Evolutionary conservation across 257 asterid genomes (phyloP).

Genomic region (Solanum pennellii): DNA sequence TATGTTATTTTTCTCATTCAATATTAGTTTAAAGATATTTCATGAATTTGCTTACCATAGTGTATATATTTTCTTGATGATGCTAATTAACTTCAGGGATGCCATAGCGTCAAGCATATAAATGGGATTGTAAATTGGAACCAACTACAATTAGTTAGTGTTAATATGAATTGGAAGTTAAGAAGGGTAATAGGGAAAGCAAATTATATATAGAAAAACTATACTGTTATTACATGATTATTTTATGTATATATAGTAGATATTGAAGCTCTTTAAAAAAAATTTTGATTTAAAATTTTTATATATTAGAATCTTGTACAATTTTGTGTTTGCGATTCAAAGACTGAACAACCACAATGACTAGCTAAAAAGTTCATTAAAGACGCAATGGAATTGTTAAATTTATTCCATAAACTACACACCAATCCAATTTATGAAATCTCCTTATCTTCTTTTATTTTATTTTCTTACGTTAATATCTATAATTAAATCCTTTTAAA

Average conservation of each 20-base stretch:
- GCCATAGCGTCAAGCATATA: neutral
- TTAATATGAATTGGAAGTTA: neutral
- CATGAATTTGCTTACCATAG: neutral
- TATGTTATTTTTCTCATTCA: neutral
- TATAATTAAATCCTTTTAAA: neutral
- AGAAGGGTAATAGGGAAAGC: neutral
- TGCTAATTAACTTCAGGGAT: neutral
- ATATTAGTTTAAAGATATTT: neutral
- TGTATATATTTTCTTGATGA: neutral
- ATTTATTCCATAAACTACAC: neutral
- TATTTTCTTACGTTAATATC: no score
- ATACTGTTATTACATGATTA: no score
- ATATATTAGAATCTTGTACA: no score
- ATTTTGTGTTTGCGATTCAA: no score
- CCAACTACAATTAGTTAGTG: neutral
- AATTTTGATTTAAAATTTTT: no score
- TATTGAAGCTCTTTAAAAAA: no score
- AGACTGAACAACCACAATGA: neutral
- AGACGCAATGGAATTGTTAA: neutral
- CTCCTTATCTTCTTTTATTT: no score
- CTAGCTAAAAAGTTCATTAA: neutral
- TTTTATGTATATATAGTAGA: no score
- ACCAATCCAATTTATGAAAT: neutral
- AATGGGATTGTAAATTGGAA: neutral
- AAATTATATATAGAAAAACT: neutral